A percentile compares a stretch with the other conserved stretches of the same genome.
Conservation (phyloP, 352 stramenopile genomes). For the Phytopythium montanum region DNA sequence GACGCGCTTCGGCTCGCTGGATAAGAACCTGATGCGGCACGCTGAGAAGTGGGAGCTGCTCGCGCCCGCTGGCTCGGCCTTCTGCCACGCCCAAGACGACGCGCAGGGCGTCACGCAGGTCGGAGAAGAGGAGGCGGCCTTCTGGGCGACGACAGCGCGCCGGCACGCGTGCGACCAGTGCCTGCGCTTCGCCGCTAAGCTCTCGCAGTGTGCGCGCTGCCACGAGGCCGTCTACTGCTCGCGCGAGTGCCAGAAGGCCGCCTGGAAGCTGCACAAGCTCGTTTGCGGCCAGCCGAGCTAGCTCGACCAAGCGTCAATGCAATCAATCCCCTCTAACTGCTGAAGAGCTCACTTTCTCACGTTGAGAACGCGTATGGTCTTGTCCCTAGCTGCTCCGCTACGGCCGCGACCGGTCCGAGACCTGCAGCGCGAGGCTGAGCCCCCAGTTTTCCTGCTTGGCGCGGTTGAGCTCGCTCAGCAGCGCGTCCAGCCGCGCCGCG, state of each 20-base stretch:
- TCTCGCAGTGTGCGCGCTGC: constrained; percentile 64
- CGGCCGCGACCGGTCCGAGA: constrained; percentile 28
- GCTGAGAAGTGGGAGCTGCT: constrained; percentile 85
- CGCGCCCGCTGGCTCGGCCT: constrained; percentile 30
- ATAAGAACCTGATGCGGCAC: constrained; percentile 80
- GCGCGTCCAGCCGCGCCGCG: constrained; percentile 27
- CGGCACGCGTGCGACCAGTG: constrained; percentile 70
- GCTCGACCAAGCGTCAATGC: constrained; percentile 4
- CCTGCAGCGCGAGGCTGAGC: constrained; percentile 57
- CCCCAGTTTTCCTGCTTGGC: constrained; percentile 71
- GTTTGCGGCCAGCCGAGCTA: constrained; percentile 57
- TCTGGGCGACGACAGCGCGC: constrained; percentile 58
- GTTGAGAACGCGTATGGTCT: no score
- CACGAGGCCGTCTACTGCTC: constrained; percentile 75
- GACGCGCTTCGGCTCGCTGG: constrained; percentile 61
- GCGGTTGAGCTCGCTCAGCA: constrained; percentile 44
- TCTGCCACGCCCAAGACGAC: constrained; percentile 37
- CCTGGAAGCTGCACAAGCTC: constrained; percentile 78
- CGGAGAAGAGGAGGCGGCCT: constrained; percentile 54
- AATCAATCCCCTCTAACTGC: background rate
- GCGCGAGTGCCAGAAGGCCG: constrained; percentile 71
- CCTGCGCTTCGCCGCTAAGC: constrained; percentile 41
- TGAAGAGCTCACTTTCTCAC: no score
- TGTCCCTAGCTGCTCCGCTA: background rate
- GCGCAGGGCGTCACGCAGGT: constrained; percentile 37